A percentile compares a stretch with the other conserved stretches of the same genome.
Conservation (phyloP, 208 protist species). For the Leishmania gerbilli region DNA sequence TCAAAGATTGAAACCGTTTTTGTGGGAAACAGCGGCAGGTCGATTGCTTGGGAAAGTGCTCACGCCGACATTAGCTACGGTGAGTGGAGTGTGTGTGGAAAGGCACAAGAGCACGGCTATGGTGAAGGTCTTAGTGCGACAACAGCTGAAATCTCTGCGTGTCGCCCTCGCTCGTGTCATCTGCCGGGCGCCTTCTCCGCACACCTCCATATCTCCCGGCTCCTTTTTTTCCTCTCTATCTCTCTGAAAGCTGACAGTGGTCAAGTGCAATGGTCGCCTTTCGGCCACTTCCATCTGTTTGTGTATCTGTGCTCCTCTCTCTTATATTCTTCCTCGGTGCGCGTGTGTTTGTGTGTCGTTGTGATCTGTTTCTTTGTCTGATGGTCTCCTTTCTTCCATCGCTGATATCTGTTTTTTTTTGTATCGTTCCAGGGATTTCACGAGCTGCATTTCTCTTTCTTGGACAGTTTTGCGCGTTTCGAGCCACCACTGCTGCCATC, state of each 20-base stretch:
- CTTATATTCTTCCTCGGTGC: not conserved
- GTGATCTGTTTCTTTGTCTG: conserved; percentile 4
- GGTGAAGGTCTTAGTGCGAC: not conserved
- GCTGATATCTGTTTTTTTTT: not conserved
- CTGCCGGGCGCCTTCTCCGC: not conserved
- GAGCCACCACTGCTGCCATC: not conserved
- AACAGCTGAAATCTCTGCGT: not conserved
- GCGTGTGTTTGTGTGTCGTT: not conserved
- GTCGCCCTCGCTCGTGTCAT: not conserved
- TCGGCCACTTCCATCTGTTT: conserved; percentile 2
- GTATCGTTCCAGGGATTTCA: not conserved
- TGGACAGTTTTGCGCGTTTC: conserved; percentile 11
- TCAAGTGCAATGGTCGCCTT: not conserved
- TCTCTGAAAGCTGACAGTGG: not conserved
- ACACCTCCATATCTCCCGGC: conserved; percentile 4
- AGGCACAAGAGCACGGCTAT: not conserved
- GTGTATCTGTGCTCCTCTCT: not conserved
- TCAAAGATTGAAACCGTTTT: not conserved
- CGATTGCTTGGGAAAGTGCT: not conserved
- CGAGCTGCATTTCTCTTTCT: not conserved
- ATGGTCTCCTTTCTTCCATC: conserved; percentile 1
- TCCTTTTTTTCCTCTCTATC: not conserved
- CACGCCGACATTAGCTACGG: not conserved
- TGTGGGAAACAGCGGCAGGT: not conserved
- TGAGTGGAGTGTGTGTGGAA: not conserved